These are phyloP conservation scores for Metschnikowia arizonensis DNA, from an alignment of 805 yeast genomes.

Conservation along the genomic window DNA sequence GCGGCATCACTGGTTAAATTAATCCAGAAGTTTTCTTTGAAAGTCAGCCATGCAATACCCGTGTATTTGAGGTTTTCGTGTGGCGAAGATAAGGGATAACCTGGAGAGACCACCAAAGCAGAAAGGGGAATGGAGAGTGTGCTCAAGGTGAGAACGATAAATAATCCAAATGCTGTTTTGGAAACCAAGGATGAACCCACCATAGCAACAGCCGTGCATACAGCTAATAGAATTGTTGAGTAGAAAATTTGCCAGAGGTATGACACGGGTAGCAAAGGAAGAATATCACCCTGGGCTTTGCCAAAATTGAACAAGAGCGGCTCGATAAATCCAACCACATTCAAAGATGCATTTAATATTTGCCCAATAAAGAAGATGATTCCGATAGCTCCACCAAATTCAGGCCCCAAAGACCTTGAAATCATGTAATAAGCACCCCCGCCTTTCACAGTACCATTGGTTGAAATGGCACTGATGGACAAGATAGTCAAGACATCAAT, in stretches of 20 bases:
- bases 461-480: conserved; percentile 91
- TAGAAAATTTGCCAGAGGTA: conserved; percentile 66
- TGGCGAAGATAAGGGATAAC: conserved; percentile 48
- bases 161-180: conserved; percentile 72
- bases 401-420: conserved; percentile 92
- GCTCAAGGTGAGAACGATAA: conserved; percentile 61
- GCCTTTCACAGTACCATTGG: conserved; percentile 95
- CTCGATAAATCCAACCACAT: conserved; percentile 93
- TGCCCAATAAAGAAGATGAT: conserved; percentile 93
- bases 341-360: conserved; percentile 83
- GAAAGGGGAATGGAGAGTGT: conserved; percentile 83
- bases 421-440: conserved; percentile 99
- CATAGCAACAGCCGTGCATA: conserved; percentile 72
- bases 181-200: conserved; percentile 81
- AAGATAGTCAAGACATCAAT: conserved; percentile 83
- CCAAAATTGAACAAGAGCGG: conserved; percentile 85
- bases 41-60: conserved; percentile 70
- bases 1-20: conserved; percentile 87
- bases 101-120: conserved; percentile 57
- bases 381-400: conserved; percentile 97
- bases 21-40: conserved; percentile 67
- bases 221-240: conserved; percentile 61
- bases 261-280: conserved; percentile 61
- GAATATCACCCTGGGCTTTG: conserved; percentile 48
- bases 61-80: conserved; percentile 49